Conservation (phyloP, 208 protist species). For the Crithidia sp. region DNA sequence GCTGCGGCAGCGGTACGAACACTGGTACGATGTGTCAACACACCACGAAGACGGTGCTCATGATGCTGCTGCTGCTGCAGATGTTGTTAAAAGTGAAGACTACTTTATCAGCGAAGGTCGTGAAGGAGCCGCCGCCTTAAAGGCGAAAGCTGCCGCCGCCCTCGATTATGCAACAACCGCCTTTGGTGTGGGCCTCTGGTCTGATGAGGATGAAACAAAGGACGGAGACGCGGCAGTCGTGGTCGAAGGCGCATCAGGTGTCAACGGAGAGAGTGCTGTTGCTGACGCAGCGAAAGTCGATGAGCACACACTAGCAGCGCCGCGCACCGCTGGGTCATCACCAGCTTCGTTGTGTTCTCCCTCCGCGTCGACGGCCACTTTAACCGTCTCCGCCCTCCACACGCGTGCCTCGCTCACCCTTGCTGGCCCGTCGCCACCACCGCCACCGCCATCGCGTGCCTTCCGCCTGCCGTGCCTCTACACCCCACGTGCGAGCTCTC, state of each 20-base stretch:
- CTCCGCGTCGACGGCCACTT: not conserved
- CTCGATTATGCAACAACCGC: not conserved
- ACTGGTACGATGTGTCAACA: not conserved
- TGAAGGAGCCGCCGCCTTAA: too few relatives aligned
- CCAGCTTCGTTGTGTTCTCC: not conserved
- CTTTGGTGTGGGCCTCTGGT: conserved; percentile 6
- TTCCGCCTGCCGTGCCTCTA: not conserved
- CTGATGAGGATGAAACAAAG: conserved; percentile 1
- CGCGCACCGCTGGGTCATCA: too few relatives aligned
- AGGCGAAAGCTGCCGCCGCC: too few relatives aligned
- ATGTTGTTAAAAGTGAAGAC: not conserved
- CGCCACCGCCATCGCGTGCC: not conserved
- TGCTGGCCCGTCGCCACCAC: not conserved
- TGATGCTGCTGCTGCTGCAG: not conserved
- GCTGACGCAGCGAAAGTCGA: too few relatives aligned
- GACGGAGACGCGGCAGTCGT: not conserved
- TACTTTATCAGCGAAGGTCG: too few relatives aligned
- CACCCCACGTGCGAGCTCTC: conserved; percentile 9
- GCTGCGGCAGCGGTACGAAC: conserved; percentile 22
- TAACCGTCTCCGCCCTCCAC: not conserved
- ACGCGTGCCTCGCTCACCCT: too few relatives aligned
- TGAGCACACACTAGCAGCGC: too few relatives aligned
- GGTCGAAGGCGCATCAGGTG: too few relatives aligned
- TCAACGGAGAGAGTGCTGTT: too few relatives aligned
- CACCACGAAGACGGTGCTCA: not conserved